These are phyloP conservation scores for Mentha longifolia DNA, from an alignment of 257 asterid species.

Conservation along the genomic window DNA sequence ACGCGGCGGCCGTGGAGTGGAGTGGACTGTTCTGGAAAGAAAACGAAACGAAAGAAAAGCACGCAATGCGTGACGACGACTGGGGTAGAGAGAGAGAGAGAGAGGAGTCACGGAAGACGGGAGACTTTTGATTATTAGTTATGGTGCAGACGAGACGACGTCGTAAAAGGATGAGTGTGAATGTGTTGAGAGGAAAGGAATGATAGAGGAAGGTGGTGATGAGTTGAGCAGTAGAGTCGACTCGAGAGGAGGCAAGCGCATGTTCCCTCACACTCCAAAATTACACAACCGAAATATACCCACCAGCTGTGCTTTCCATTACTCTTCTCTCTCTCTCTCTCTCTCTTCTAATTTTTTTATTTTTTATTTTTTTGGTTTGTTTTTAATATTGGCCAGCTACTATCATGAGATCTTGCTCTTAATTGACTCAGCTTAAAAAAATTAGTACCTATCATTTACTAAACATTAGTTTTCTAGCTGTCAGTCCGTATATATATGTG, in stretches of 20 bases:
- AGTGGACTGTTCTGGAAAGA: not conserved
- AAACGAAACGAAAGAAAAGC: not conserved
- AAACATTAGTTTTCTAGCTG: not conserved
- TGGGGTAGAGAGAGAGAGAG: not conserved
- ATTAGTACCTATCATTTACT: not conserved
- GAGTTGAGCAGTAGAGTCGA: constrained; percentile 23
- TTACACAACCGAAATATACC: constrained; percentile 2
- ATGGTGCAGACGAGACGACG: constrained; percentile 25
- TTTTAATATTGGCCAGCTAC: constrained; percentile 5
- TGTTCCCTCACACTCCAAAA: constrained; percentile 27
- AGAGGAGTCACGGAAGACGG: constrained; percentile 35
- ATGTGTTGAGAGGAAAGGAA: not conserved
- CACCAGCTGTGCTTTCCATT: constrained; percentile 27
- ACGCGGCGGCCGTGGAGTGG: not conserved
- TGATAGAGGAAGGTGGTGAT: constrained; percentile 14
- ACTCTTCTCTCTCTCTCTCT: not conserved
- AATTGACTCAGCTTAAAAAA: not conserved
- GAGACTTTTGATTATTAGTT: constrained; percentile 28
- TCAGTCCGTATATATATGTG: too few species aligned
- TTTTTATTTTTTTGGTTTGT: too few species aligned
- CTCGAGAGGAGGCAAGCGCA: constrained; percentile 39
- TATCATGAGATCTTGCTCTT: not conserved
- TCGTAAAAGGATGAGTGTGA: constrained; percentile 26
- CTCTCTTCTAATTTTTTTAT: not conserved
- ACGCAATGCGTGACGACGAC: constrained; percentile 13